phyloP scores from a whole-genome alignment of 257 asterid species.

The Solanum bulbocastanum region DNA sequence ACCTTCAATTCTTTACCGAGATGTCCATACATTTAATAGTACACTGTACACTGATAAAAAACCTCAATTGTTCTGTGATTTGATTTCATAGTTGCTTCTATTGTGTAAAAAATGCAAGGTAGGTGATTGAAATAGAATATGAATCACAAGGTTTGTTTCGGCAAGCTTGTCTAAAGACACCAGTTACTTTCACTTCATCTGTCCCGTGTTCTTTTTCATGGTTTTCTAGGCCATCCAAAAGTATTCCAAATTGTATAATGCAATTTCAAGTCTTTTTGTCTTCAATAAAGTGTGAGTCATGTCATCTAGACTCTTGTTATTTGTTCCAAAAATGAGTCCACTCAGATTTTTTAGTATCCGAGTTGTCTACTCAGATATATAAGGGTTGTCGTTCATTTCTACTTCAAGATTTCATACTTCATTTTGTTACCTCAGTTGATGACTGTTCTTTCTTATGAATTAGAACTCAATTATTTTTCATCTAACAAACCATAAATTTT shows the following conservation, averaged over 20 bases:
- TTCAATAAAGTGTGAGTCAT: background rate
- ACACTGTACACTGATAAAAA: background rate
- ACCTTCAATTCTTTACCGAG: background rate
- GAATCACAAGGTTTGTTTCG: background rate
- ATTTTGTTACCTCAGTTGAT: background rate
- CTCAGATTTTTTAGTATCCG: background rate
- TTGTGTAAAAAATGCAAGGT: background rate
- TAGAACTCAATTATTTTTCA: background rate
- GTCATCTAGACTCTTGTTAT: background rate
- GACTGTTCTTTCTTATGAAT: background rate
- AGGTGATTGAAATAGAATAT: background rate
- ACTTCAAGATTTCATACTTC: background rate
- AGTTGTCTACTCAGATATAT: background rate
- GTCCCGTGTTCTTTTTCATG: background rate
- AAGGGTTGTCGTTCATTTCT: background rate
- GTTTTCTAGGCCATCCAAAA: background rate
- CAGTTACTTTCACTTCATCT: background rate
- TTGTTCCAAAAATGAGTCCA: background rate
- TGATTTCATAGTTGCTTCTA: background rate
- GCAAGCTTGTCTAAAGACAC: background rate
- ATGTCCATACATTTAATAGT: background rate
- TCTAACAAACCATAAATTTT: background rate
- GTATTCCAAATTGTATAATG: background rate
- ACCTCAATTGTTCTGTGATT: background rate
- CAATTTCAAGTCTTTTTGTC: background rate